phyloP scores from a whole-genome alignment of 345 rosid genomes.

The Heritiera littoralis region DNA sequence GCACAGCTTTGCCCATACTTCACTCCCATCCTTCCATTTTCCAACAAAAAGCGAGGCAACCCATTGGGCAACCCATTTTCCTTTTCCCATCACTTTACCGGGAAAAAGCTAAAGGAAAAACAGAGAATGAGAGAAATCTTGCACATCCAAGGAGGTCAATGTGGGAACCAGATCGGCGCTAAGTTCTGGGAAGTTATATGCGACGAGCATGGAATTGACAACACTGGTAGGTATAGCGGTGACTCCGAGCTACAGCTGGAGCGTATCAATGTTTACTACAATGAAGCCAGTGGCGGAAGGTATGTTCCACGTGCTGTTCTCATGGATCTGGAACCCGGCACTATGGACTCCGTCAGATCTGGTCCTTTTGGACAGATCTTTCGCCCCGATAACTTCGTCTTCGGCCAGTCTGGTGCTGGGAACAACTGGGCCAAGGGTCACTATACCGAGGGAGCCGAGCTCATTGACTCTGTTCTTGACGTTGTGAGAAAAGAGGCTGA shows the following conservation, averaged over 20 bases:
- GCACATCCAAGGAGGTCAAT: slow-evolving; percentile 25
- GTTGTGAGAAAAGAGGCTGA: slow-evolving; percentile 24
- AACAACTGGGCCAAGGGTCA: slow-evolving; percentile 25
- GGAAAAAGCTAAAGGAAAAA: neutral
- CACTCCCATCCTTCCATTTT: neutral
- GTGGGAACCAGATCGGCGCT: slow-evolving; percentile 24
- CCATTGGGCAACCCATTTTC: neutral
- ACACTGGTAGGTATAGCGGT: slow-evolving; percentile 15
- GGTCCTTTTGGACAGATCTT: slow-evolving; percentile 22
- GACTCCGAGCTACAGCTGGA: slow-evolving; percentile 22
- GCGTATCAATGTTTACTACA: slow-evolving; percentile 22
- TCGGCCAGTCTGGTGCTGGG: slow-evolving; percentile 22
- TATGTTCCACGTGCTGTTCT: slow-evolving; percentile 22
- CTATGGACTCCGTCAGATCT: slow-evolving; percentile 23
- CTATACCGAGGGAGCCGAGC: slow-evolving; percentile 24
- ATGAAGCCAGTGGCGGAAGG: slow-evolving; percentile 18
- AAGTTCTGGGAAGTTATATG: slow-evolving; percentile 24
- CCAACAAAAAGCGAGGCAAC: neutral
- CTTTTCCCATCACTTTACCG: neutral
- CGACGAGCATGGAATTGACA: slow-evolving; percentile 23
- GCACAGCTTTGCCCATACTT: neutral
- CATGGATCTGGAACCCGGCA: slow-evolving; percentile 21
- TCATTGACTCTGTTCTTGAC: slow-evolving; percentile 23
- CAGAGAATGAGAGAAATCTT: slow-evolving; percentile 23
- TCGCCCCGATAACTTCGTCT: slow-evolving; percentile 22